Evolutionary conservation across 2,329 filamentous ascomycete genomes (phyloP).

Genomic region (Podosphaera fusca): DNA sequence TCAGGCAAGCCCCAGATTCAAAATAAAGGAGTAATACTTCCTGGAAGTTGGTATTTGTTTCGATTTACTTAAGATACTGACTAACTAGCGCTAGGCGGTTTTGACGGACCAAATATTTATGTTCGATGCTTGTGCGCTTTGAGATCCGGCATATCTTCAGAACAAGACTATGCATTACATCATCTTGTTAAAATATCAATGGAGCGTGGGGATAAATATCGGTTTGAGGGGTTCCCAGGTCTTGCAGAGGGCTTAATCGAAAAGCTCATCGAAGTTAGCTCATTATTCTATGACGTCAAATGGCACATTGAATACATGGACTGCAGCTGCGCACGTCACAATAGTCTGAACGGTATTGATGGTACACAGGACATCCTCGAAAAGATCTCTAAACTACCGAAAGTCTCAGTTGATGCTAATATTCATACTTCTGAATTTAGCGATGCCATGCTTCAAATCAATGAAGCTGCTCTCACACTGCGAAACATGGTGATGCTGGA

Average conservation of each 20-base stretch:
- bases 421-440: slow-evolving; percentile 50
- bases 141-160: slow-evolving; percentile 52
- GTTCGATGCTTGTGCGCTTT: slow-evolving; percentile 67
- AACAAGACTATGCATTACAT: slow-evolving; percentile 82
- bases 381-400: slow-evolving; percentile 39
- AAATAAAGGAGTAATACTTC: slow-evolving; percentile 28
- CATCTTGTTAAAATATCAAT: slow-evolving; percentile 90
- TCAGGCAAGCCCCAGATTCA: slow-evolving; percentile 15
- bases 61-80: slow-evolving; percentile 2
- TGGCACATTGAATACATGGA: slow-evolving; percentile 56
- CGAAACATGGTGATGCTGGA: slow-evolving; percentile 90
- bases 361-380: slow-evolving; percentile 52
- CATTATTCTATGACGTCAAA: slow-evolving; percentile 57
- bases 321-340: slow-evolving; percentile 29
- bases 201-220: slow-evolving; percentile 85
- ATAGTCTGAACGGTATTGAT: slow-evolving; percentile 38
- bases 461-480: slow-evolving; percentile 68
- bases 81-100: slow-evolving; percentile 20
- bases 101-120: slow-evolving; percentile 73
- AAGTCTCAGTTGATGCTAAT: slow-evolving; percentile 38
- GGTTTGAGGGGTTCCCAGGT: slow-evolving; percentile 75
- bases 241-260: slow-evolving; percentile 73
- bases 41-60: slow-evolving; percentile 30
- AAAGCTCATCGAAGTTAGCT: slow-evolving; percentile 57
- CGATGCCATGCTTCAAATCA: slow-evolving; percentile 51